Evolutionary conservation across 129 eudicot species (phyloP), one percentile per base, ranked within the genome.

Genomic region (Lactuca saligna): DNA sequence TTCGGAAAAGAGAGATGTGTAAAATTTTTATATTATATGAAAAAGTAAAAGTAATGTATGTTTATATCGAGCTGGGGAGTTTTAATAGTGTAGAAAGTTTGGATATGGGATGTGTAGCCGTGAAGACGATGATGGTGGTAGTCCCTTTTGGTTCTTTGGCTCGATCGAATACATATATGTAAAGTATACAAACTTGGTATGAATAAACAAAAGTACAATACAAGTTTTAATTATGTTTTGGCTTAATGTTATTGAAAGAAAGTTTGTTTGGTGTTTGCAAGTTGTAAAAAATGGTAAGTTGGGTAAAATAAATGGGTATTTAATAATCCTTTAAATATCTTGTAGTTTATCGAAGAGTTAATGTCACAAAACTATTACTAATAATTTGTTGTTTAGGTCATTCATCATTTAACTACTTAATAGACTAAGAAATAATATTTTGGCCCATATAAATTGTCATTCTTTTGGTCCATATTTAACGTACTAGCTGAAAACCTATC

Each of bases 91-190:
- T 51, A 59, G 57, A 38, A 53, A 54, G 69, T 59, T 58, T 75
- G 51, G 54, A 38, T 37, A 55, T 11, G 51, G 69, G 69, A 60
- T 14, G 31, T 67, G 29, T 67, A 39, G 60, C 61, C 80, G 49
- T 71, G 57, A 67, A 70, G 66, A 44, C 42, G 42, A 20, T 14
- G 54, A 68, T 51, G 74, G 66, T 11, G 16, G 11, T 34, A 41
- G 38, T 59, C 69, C 75, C 63, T 68, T 68, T 65, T 29, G 71
- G 64, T 73, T 73, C 70, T 73, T 64, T 63, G 71, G 78, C 71
- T 75, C 69, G 64, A 56, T 75, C 63, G 69, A 46, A 46, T 68
- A 62, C 29, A 25, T 68, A 75, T 64, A 38, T 54, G 50, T 67
- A 41, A 25, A 44, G 51, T 61, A 75, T 68, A 51, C 69, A 51